phyloP scores from a whole-genome alignment of 1,284 basidiomycete species.

The Blastosporella zonata region DNA sequence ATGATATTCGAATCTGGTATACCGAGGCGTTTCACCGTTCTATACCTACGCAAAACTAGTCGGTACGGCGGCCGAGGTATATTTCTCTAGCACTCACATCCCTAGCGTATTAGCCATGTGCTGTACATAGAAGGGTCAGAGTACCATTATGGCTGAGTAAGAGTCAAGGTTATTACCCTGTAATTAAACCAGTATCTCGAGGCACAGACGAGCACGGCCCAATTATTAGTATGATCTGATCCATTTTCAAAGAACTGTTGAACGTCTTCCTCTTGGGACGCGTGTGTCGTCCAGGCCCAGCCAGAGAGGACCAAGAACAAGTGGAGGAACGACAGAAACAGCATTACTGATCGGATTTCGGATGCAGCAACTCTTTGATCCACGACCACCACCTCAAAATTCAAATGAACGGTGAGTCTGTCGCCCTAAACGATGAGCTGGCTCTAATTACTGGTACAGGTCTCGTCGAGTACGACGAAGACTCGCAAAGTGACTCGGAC shows the following conservation, averaged over 20 bases:
- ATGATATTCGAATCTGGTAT: constrained; percentile 99
- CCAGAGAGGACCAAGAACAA: constrained; percentile 29
- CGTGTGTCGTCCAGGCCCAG: constrained; percentile 31
- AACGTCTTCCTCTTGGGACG: constrained; percentile 31
- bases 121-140: constrained; percentile 39
- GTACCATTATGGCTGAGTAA: not conserved
- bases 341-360: constrained; percentile 30
- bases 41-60: constrained; percentile 64
- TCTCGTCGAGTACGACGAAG: constrained; percentile 64
- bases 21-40: constrained; percentile 95
- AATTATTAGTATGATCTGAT: constrained; percentile 90
- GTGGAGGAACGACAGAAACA: constrained; percentile 30
- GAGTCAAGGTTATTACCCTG: constrained; percentile 66
- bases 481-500: constrained; percentile 59
- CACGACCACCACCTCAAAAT: constrained; percentile 25
- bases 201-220: constrained; percentile 95
- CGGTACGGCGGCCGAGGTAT: not conserved
- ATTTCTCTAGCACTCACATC: constrained; percentile 55
- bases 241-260: constrained; percentile 34
- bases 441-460: constrained; percentile 33
- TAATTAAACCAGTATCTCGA: constrained; percentile 99
- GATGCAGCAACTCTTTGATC: constrained; percentile 17
- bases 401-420: constrained; percentile 41
- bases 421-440: constrained; percentile 1
- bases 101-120: constrained; percentile 98